Evolutionary conservation across 2,329 filamentous ascomycete genomes (phyloP).

Genomic region (Penicillium sp.): DNA sequence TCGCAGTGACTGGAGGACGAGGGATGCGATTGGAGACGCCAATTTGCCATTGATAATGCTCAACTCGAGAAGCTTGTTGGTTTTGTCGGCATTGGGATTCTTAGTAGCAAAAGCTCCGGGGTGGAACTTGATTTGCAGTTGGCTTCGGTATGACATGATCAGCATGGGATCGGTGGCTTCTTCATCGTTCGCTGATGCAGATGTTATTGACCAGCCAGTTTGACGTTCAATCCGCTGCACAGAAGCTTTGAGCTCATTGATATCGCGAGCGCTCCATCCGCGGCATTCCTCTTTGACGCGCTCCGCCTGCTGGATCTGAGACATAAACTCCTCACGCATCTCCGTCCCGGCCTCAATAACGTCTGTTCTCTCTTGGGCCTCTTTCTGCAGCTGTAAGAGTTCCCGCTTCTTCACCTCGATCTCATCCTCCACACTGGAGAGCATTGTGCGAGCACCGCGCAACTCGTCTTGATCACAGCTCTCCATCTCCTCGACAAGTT

Average conservation of each 20-base stretch:
- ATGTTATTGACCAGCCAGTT: slow-evolving; percentile 46
- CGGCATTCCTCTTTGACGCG: slow-evolving; percentile 81
- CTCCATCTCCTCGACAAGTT: slow-evolving; percentile 61
- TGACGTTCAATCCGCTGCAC: slow-evolving; percentile 41
- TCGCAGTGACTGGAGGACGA: slow-evolving; percentile 44
- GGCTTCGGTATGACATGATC: slow-evolving; percentile 42
- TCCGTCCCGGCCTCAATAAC: slow-evolving; percentile 62
- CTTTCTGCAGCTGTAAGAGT: slow-evolving; percentile 63
- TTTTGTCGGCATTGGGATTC: slow-evolving; percentile 22
- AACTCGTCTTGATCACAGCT: slow-evolving; percentile 76
- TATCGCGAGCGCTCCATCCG: slow-evolving; percentile 82
- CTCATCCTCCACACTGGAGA: slow-evolving; percentile 64
- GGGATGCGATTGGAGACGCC: slow-evolving; percentile 38
- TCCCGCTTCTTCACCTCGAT: slow-evolving; percentile 67
- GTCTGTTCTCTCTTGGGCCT: slow-evolving; percentile 66
- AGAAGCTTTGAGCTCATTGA: slow-evolving; percentile 65
- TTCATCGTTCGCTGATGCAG: slow-evolving; percentile 31
- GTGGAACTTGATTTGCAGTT: slow-evolving; percentile 44
- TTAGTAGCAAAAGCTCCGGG: slow-evolving; percentile 36
- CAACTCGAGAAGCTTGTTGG: slow-evolving; percentile 34
- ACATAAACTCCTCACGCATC: slow-evolving; percentile 66
- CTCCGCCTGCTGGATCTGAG: slow-evolving; percentile 79
- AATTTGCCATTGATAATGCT: slow-evolving; percentile 23
- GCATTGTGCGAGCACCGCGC: slow-evolving; percentile 65
- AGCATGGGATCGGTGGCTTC: slow-evolving; percentile 33